Conservation (phyloP, 2,329 filamentous ascomycete genomes). For the Allantophomopsis lycopodina region DNA sequence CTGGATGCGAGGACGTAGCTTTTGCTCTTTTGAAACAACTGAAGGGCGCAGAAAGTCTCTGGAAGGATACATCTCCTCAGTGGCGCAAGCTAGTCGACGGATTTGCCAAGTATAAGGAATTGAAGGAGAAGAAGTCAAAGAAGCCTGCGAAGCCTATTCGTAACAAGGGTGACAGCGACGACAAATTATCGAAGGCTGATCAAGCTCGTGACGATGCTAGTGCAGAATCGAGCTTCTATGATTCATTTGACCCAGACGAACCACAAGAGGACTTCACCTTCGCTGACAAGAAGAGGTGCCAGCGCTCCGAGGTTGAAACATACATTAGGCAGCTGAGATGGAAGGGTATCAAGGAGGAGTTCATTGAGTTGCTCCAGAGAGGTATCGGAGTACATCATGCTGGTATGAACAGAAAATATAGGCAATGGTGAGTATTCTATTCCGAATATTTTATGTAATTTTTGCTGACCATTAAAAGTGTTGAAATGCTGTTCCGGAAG, state of each 20-base stretch:
- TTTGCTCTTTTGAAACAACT: slow-evolving; percentile 36
- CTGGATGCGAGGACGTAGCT: slow-evolving; percentile 46
- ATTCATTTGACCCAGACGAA: slow-evolving; percentile 52
- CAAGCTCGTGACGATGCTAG: slow-evolving; percentile 39
- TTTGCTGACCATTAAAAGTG: slow-evolving; percentile 19
- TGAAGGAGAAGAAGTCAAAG: slow-evolving; percentile 26
- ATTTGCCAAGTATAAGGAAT: slow-evolving; percentile 42
- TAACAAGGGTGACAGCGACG: slow-evolving; percentile 30
- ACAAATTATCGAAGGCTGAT: slow-evolving; percentile 39
- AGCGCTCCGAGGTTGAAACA: slow-evolving; percentile 41
- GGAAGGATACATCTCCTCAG: slow-evolving; percentile 38
- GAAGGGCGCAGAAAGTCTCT: slow-evolving; percentile 35
- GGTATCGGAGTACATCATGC: slow-evolving; percentile 69
- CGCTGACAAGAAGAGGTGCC: slow-evolving; percentile 44
- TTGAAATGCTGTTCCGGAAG: slow-evolving; percentile 63
- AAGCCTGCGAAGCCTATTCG: slow-evolving; percentile 25
- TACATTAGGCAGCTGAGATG: slow-evolving; percentile 35
- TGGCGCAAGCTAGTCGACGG: slow-evolving; percentile 48
- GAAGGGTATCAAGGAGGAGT: slow-evolving; percentile 31
- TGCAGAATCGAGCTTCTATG: slow-evolving; percentile 40
- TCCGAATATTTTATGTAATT: slow-evolving; percentile 2
- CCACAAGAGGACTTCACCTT: slow-evolving; percentile 53
- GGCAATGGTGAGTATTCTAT: slow-evolving; percentile 37
- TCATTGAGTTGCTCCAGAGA: slow-evolving; percentile 47
- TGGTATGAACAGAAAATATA: slow-evolving; percentile 66